phyloP scores from a whole-genome alignment of 1,139 yeast species.

The Suhomyces coccinellae region DNA sequence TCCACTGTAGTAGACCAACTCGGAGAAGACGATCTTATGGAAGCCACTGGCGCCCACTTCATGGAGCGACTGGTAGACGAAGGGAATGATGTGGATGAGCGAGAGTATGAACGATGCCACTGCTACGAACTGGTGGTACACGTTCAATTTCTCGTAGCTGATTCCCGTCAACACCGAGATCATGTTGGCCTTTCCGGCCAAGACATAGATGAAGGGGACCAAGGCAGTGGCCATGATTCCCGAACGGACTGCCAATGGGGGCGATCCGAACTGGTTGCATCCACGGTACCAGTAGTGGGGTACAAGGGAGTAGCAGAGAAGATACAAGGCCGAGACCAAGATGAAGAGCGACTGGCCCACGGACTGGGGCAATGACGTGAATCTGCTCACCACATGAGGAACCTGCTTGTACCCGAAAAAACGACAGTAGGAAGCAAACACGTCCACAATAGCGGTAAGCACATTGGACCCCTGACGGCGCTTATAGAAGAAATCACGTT shows the following conservation, averaged over 20 bases:
- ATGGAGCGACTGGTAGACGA: constrained; percentile 42
- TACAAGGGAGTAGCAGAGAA: constrained; percentile 43
- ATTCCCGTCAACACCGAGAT: constrained; percentile 54
- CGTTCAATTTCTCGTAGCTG: constrained; percentile 55
- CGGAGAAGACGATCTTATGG: constrained; percentile 17
- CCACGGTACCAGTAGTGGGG: constrained; percentile 60
- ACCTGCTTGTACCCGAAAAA: constrained; percentile 51
- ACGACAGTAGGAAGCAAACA: constrained; percentile 43
- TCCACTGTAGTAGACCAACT: constrained; percentile 30
- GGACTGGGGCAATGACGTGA: constrained; percentile 53
- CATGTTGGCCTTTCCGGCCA: constrained; percentile 56
- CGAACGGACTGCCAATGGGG: constrained; percentile 61
- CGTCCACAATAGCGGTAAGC: constrained; percentile 25
- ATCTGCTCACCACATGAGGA: constrained; percentile 35
- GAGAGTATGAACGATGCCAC: constrained; percentile 48
- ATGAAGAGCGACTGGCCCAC: constrained; percentile 48
- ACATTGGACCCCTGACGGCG: constrained; percentile 13
- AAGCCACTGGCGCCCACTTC: constrained; percentile 52
- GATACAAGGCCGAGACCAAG: constrained; percentile 42
- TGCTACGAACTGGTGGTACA: constrained; percentile 53
- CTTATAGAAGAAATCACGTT: constrained; percentile 34
- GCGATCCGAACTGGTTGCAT: constrained; percentile 60
- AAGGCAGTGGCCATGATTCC: constrained; percentile 56
- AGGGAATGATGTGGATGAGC: constrained; percentile 57
- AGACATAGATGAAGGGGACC: constrained; percentile 51